Evolutionary conservation across 176 grass and related monocot species (phyloP), one percentile per base, ranked within the genome.

Genomic region (Carex littledalei): DNA sequence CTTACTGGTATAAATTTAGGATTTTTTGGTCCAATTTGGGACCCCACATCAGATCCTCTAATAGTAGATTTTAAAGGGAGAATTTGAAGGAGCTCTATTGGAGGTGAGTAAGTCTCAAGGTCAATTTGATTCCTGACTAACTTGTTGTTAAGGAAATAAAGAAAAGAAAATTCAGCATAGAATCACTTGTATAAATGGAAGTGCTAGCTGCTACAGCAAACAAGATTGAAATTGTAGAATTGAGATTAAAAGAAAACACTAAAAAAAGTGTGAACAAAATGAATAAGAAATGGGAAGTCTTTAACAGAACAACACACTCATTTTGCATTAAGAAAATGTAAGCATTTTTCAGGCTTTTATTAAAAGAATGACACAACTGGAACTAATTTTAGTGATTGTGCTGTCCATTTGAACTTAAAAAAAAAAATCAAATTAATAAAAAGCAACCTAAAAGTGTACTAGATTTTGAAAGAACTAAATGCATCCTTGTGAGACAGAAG

Each of bases 1-100:
- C 70, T 77, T 95, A 98, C 96, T 62, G 81, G 87, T 54, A 87
- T 55, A 85, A 94, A 95, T 87, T 95, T 98, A 17, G 87, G 58
- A 81, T 98, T 98, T 56, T 94, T 98, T 59, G 93, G 93, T 64
- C 96, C 96, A 82, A 95, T 95, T 83, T 95, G 93, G 67, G 63
- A 66, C 4, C 96, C 93, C 22, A 94, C 85, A 76, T 94, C 88
- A 85, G 92, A 92, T 88, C 88, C 86, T 86, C 93, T 89, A 57
- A 98, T 81, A 34, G 93, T 93, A 53, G 93, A 98, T 84, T 98
- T 98, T 54, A 86, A 45, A 57, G 96, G 96, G 24, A 95, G 88
- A 84, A 98, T 95, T 84, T 94, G 91, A 90, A 95, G 91, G 86
- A 98, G 93, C 81, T 95, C 93, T 81, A 82, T 17, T 56, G 96